phyloP scores from a whole-genome alignment of 345 rosid genomes.

The Brassica juncea region DNA sequence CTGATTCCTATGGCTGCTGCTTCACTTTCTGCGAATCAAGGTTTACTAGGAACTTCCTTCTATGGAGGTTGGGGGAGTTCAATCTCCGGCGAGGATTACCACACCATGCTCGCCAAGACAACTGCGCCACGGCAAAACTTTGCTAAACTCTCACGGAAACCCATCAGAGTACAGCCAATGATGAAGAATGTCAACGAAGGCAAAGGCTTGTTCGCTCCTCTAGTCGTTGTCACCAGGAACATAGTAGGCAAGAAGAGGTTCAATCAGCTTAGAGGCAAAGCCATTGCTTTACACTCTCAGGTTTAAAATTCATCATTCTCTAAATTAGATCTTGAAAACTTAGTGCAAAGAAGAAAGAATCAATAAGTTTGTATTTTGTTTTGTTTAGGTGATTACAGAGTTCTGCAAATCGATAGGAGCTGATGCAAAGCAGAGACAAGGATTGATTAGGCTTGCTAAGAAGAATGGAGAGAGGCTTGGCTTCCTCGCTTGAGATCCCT shows the following conservation, averaged over 20 bases:
- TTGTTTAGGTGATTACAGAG: slow-evolving; percentile 73
- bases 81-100: slow-evolving; percentile 54
- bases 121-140: slow-evolving; percentile 35
- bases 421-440: slow-evolving; percentile 95
- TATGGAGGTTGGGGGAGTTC: slow-evolving; percentile 60
- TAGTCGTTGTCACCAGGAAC: slow-evolving; percentile 71
- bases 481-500: slow-evolving; percentile 56
- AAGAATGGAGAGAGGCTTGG: slow-evolving; percentile 97
- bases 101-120: slow-evolving; percentile 38
- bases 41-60: slow-evolving; percentile 46
- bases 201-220: slow-evolving; percentile 86
- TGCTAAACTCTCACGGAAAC: slow-evolving; percentile 49
- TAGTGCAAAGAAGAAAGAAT: not conserved
- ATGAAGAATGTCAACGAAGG: slow-evolving; percentile 96
- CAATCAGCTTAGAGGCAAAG: slow-evolving; percentile 95
- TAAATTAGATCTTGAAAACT: not conserved
- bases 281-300: slow-evolving; percentile 97
- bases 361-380: not conserved
- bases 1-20: slow-evolving; percentile 42
- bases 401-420: slow-evolving; percentile 98
- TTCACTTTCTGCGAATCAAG: slow-evolving; percentile 57
- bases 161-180: slow-evolving; percentile 54
- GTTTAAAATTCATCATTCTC: slow-evolving; percentile 35
- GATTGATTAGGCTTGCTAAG: slow-evolving; percentile 89
- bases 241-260: slow-evolving; percentile 81